A percentile compares a stretch with the other conserved stretches of the same genome.
Evolutionary conservation across 176 grass and related monocot genomes (phyloP).

Genomic region (Luzula sylvatica): DNA sequence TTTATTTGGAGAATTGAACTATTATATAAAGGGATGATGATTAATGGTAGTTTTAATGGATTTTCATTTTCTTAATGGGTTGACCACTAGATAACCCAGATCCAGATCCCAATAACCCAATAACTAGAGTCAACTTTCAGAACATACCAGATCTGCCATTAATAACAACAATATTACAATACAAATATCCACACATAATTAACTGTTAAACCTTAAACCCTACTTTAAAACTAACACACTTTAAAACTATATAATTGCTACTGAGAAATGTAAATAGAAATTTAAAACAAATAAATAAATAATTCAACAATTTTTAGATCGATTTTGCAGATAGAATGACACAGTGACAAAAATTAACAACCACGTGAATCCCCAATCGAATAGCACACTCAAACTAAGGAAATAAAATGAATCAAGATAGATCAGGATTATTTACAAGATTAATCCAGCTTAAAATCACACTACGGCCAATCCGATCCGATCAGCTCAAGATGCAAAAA

Average conservation of each 20-base stretch:
- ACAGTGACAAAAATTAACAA: not conserved
- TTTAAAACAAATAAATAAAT: not conserved
- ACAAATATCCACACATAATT: not conserved
- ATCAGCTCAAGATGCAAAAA: too few relatives aligned
- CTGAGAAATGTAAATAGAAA: not conserved
- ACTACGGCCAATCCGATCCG: too few relatives aligned
- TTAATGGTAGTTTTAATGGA: not conserved
- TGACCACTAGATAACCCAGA: not conserved
- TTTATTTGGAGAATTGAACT: not conserved
- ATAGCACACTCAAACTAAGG: not conserved
- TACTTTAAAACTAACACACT: not conserved
- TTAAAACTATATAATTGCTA: not conserved
- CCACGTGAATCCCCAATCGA: not conserved
- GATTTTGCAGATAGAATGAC: not conserved
- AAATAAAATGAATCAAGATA: not conserved
- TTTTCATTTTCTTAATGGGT: not conserved
- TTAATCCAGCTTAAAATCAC: too few relatives aligned
- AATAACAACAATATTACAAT: not conserved
- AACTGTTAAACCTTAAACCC: constrained; percentile 20
- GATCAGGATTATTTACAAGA: not conserved
- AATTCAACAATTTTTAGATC: too few relatives aligned
- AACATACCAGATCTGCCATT: not conserved
- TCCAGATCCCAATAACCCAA: not conserved
- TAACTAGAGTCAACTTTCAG: not conserved
- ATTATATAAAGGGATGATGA: not conserved